Base-by-base conservation (phyloP, 2,329 filamentous ascomycete genomes). In the Diaporthe batatas region DNA sequence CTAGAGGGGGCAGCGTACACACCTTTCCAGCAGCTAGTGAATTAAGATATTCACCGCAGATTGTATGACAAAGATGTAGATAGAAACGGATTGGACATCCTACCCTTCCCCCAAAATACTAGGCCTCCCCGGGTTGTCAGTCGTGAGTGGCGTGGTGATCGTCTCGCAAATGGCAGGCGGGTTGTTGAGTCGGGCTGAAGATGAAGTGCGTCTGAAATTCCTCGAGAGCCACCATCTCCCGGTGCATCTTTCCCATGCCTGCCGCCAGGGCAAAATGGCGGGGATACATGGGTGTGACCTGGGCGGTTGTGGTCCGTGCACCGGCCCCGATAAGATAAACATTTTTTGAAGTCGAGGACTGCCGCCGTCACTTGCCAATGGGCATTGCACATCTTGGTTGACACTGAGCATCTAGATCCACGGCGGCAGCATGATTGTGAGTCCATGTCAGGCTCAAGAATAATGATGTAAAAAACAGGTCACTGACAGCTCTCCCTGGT, bases 371-470 rank as follows among this genome's bases (percentile, higher is more conserved):
- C 36, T 14, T 42, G 16, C 39, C 39, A 18, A 18, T 14, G 39
- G 39, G 16, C 39, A 14, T 42, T 18, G 12, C 16, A 42, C 39
- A 42, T 42, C 14, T 42, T 42, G 39, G 39, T 42, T 42, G 39
- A 42, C 39, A 42, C 39, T 18, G 39, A 42, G 39, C 39, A 16
- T 42, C 39, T 14, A 42, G 12, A 42, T 18, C 39, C 16, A 18
- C 39, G 39, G 39, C 36, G 3, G 23, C 36, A 71, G 83, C 25
- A 75, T 86, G 80, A 82, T 82, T 79, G 81, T 82, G 73, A 79
- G 81, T 71, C 32, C 36, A 18, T 16, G 11, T 29, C 39, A 62
- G 25, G 18, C 2, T 23, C 2, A 12, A 47, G 32, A 6, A 14
- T 12, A 14, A 2, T 7, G 36, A 39, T 11, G 12, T 1, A 14